Evolutionary conservation across 2,329 filamentous ascomycete species (phyloP).

Genomic region (Tolypocladium ophioglossoides): DNA sequence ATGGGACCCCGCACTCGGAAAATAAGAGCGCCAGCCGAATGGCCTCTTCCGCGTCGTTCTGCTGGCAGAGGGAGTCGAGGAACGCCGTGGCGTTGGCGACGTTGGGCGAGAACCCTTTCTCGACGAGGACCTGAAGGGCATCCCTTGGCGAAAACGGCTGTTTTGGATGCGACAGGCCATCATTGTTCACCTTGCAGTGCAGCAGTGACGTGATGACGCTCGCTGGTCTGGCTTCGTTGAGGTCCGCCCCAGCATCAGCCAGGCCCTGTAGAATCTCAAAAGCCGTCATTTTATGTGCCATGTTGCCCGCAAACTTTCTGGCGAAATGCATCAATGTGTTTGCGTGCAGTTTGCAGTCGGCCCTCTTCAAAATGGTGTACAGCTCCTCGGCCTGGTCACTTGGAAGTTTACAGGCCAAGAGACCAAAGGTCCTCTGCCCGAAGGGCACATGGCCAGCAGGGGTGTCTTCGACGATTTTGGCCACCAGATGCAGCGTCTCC

Average conservation of each 20-base stretch:
- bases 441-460: conserved; percentile 22
- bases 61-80: conserved; percentile 59
- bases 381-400: conserved; percentile 21
- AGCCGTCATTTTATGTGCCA: conserved; percentile 28
- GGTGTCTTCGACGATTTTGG: conserved; percentile 17
- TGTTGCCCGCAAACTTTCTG: conserved; percentile 28
- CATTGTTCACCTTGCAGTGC: conserved; percentile 14
- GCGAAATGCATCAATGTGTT: conserved; percentile 39
- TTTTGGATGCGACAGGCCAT: conserved; percentile 9
- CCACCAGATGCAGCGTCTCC: conserved; percentile 16
- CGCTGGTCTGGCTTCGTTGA: conserved; percentile 35
- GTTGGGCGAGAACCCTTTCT: conserved; percentile 53
- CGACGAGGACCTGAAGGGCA: conserved; percentile 34
- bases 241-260: conserved; percentile 28
- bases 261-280: conserved; percentile 28
- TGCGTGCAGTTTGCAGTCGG: conserved; percentile 21
- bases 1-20: conserved; percentile 36
- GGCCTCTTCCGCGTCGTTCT: conserved; percentile 23
- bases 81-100: conserved; percentile 53
- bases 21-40: conserved; percentile 22
- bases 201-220: conserved; percentile 52
- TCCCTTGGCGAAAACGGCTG: conserved; percentile 17
- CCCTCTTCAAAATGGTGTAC: conserved; percentile 20
- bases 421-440: conserved; percentile 26
- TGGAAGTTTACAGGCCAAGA: conserved; percentile 18